Evolutionary conservation across 192 early-diverging fungal genomes (phyloP), one percentile per base, ranked within the genome.

Genomic region (Bifiguratus adelaidae): DNA sequence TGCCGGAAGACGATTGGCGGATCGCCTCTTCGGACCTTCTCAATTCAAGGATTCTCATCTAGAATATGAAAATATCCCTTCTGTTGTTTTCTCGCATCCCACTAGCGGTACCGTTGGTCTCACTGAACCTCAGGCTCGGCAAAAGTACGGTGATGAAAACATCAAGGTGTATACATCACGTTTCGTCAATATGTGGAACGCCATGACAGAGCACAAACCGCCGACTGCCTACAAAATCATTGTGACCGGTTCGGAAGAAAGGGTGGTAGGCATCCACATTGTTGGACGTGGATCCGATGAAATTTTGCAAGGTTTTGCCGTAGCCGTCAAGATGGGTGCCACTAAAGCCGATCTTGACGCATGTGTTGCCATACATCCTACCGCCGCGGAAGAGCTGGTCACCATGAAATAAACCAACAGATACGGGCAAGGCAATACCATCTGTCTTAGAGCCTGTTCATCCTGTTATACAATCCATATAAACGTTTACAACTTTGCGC

Each of bases 301-400:
- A 67, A 88, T 89, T 48, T 61, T 98, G 46, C 92, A 98, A 76
- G 93, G 95, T 25, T 96, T 99, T 64, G 82, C 86, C 33, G 92
- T 99, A 25, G 95, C 95, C 16, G 62, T 98, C 43, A 91, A 92
- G 67, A 96, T 98, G 95, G 95, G 93, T 16, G 95, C 95, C n/a
- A 95, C 89, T 38, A 98, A 98, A 69, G 78, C 69, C n/a, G 89
- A 98, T 61, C 90, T 99, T 71, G 95, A 96, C 62, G 78, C 48
- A 60, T 88, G 85, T 30, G 91, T 99, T 33, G 95, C 95, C 16
- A 94, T 96, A 52, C 95, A 98, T 66, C 95, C 95, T 23, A 95
- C 92, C 15, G 91, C 91, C 51, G 82, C 79, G 11, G 95, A 98
- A 55, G 95, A 98, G 70, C 59, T 98, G 47, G 95, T 98, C 36